Evolutionary conservation across 2,329 filamentous ascomycete genomes (phyloP), one percentile per base, ranked within the genome.

Genomic region (Fusarium neocosmosporiellum): DNA sequence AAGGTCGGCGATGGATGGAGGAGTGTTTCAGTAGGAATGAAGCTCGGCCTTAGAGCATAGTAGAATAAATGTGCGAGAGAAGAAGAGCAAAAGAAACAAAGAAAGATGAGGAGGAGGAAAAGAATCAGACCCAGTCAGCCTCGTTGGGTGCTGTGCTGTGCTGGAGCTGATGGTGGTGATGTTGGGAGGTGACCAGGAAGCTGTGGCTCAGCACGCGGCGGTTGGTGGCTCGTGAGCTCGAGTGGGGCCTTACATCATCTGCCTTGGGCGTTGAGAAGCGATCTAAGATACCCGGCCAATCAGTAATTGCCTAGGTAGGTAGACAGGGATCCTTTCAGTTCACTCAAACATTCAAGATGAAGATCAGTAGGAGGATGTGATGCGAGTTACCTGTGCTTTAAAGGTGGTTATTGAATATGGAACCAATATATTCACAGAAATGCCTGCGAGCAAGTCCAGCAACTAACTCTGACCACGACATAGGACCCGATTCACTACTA

Each of bases 181-280:
- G 59, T 67, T 74, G 34, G 54, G 29, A 53, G 27, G 27, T 53
- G 27, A 53, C 27, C 24, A 27, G 34, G 59, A 24, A 13, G 57
- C 41, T 53, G 61, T 60, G 61, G 59, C 65, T 69, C 48, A 48
- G 60, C 33, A 66, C 65, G 33, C 67, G 27, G 60, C 54, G 48
- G 66, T 46, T 59, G 61, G 36, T 48, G 58, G 34, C 54, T 67
- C 29, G 29, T 58, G 48, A 71, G 71, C 71, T 73, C 13, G 20
- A 29, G 71, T 74, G 71, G 71, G 36, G 59, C 71, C 59, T 72
- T 72, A 66, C 71, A 74, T 73, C 71, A 72, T 72, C 59, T 60
- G 54, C 61, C 69, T 63, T 18, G 41, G 61, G 55, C 46, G 63
- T 39, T 65, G 46, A 63, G 13, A 4, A 31, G 16, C 37, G 57